These are phyloP conservation scores for Macrocystidia cucumis DNA, from an alignment of 1,284 basidiomycete species.

Conservation along the genomic window DNA sequence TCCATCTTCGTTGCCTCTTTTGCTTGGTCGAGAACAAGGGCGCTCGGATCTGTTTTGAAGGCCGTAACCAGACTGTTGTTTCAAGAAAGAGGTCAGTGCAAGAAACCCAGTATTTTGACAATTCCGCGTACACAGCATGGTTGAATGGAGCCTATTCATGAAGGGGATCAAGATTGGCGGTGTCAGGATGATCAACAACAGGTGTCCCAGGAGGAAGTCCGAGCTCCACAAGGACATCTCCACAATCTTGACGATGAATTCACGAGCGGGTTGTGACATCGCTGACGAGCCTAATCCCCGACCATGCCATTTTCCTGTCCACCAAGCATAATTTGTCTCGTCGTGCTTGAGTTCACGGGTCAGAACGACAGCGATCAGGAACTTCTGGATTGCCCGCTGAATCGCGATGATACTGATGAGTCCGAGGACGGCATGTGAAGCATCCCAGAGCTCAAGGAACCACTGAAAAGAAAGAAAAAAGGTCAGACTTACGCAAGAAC, in stretches of 20 bases:
- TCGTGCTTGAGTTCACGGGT: constrained; percentile 96
- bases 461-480: constrained; percentile 43
- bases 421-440: constrained; percentile 88
- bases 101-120: constrained; percentile 14
- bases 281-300: constrained; percentile 83
- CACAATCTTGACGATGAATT: constrained; percentile 95
- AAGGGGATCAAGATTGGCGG: constrained; percentile 83
- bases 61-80: constrained; percentile 73
- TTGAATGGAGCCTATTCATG: constrained; percentile 84
- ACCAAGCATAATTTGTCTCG: constrained; percentile 95
- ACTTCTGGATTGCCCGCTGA: constrained; percentile 88
- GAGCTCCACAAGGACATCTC: constrained; percentile 94
- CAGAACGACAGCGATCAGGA: constrained; percentile 88
- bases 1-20: constrained; percentile 86
- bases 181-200: constrained; percentile 81
- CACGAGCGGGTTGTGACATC: constrained; percentile 89
- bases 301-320: constrained; percentile 98
- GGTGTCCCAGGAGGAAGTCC: constrained; percentile 79
- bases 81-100: constrained; percentile 12
- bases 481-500: constrained; percentile 11
- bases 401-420: constrained; percentile 82
- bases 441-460: constrained; percentile 97
- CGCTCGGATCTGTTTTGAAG: constrained; percentile 89
- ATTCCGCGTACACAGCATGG: constrained; percentile 82
- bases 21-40: constrained; percentile 95